Evolutionary conservation across 176 grass and related monocot species (phyloP), one percentile per base, ranked within the genome.

Genomic region (Stipa capillata): DNA sequence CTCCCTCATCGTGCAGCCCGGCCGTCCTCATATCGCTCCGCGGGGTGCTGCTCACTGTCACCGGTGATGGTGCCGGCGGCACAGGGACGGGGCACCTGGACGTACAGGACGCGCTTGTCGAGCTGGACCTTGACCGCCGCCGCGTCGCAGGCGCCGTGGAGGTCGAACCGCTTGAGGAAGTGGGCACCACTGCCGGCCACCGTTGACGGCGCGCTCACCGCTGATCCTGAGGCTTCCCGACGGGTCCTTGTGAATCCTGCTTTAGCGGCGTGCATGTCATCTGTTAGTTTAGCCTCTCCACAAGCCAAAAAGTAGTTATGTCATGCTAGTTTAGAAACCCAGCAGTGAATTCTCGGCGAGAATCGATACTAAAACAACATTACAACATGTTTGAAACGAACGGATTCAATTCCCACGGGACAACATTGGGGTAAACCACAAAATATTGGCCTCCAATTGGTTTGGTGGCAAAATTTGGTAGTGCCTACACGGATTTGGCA

Each of bases 161-260:
- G 64, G 51, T 74, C 71, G 89, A 90, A 86, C 5, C 70, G 73
- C 84, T 87, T 91, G 17, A 69, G 67, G 77, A 97, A 97, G 37
- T 64, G 84, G n/a, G 27, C 34, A 62, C 82, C 77, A 66, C 34
- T 76, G 74, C 37, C 29, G 24, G 85, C 74, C 82, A 39, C 25
- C 82, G 18, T 86, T 71, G n/a, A 87, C 4, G n/a, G 71, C 72
- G 35, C 84, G 72, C 74, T 94, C 86, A 13, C 94, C 94, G 45
- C 88, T 84, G 16, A 91, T 59, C 54, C 27, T 85, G 17, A 97
- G 71, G 51, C 60, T 61, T n/a, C 74, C 80, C 31, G 51, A 62
- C 21, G 24, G 65, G 56, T 90, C 83, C 49, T 94, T 77, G 53
- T 65, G 86, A 93, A 97, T 56, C 86, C 91, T 97, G 63, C 83